These are phyloP conservation scores for Chaetomiaceae sp. DNA, from an alignment of 2,329 filamentous ascomycete genomes.

Conservation along the genomic window DNA sequence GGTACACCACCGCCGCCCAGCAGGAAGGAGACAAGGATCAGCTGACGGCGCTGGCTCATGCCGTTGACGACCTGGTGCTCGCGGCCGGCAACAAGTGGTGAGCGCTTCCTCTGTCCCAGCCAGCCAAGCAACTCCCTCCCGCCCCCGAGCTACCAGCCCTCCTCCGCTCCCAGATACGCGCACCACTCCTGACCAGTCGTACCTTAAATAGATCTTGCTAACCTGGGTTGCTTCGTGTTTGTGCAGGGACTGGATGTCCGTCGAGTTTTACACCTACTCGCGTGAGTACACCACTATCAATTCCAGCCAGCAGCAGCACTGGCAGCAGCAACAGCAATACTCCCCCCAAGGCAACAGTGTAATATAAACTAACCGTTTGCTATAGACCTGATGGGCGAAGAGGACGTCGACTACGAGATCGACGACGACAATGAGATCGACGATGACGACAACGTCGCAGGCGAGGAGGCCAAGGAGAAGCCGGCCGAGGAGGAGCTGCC, in stretches of 20 bases:
- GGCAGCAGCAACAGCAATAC: no score
- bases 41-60: neutral
- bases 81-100: neutral
- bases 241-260: neutral
- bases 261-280: slow-evolving; percentile 5
- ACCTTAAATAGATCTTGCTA: no score
- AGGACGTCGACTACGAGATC: slow-evolving; percentile 1
- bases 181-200: no score
- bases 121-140: no score
- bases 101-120: neutral
- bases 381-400: slow-evolving; percentile 5
- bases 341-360: no score
- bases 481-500: neutral
- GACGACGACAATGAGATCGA: neutral
- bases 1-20: neutral
- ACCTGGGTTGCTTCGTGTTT: no score
- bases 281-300: neutral
- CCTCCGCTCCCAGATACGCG: no score
- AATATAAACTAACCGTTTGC: no score
- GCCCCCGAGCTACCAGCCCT: no score
- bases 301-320: no score
- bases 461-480: neutral
- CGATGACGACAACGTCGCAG: neutral
- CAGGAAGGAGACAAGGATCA: neutral
- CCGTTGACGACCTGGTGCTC: neutral